Evolutionary conservation across 345 rosid genomes (phyloP).

Genomic region (Turritis glabra): DNA sequence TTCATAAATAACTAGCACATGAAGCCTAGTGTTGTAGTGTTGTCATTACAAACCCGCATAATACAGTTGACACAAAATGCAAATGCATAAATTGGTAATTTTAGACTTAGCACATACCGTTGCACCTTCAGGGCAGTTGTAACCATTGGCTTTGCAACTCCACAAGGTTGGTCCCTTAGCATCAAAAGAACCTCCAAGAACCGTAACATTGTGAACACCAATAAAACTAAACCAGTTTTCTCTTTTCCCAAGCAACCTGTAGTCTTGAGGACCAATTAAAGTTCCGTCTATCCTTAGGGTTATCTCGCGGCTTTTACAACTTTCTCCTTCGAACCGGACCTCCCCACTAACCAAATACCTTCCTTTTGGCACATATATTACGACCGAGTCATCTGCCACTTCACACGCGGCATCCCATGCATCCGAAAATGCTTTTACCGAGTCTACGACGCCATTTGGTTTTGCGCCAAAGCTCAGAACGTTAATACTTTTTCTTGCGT

Average conservation of each 20-base stretch:
- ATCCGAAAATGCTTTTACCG: constrained; percentile 43
- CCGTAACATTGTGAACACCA: constrained; percentile 47
- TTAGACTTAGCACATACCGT: constrained; percentile 44
- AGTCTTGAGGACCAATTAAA: constrained; percentile 51
- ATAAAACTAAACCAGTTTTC: constrained; percentile 52
- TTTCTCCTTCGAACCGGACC: constrained; percentile 43
- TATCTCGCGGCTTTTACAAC: constrained; percentile 45
- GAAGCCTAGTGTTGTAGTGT: background rate
- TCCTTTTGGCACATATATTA: constrained; percentile 48
- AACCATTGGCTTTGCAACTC: constrained; percentile 49
- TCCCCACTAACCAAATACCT: constrained; percentile 47
- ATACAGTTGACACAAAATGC: no score
- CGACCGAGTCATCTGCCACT: constrained; percentile 16
- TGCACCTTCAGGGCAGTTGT: constrained; percentile 54
- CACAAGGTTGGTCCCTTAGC: constrained; percentile 61
- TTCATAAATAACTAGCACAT: background rate
- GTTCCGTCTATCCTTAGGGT: constrained; percentile 52
- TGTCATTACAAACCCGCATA: background rate
- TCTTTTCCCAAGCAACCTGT: constrained; percentile 41
- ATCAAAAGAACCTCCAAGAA: constrained; percentile 55
- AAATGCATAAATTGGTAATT: background rate
- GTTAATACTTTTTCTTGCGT: constrained; percentile 40
- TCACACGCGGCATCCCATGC: constrained; percentile 58
- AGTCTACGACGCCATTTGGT: constrained; percentile 46
- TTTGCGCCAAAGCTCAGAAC: constrained; percentile 50